Evolutionary conservation across 1,284 basidiomycete species (phyloP), one percentile per base, ranked within the genome.

Genomic region (Puccinia hordei): DNA sequence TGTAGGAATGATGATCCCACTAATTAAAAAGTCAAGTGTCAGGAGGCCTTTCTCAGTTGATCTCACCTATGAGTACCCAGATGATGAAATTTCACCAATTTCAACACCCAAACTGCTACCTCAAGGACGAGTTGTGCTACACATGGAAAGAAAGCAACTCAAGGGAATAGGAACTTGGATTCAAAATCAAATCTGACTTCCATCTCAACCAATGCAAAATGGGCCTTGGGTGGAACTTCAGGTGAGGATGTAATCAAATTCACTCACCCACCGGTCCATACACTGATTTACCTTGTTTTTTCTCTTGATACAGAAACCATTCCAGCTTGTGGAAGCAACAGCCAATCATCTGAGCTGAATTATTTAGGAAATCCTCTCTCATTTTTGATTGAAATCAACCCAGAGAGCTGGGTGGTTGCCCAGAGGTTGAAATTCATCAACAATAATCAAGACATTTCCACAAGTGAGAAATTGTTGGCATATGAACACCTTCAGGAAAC

Each of bases 371-470:
- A 44, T 3, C 63, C 63, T 15, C 41, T 66, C 8, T 6, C 63
- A 2, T 9, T 6, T 4, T 41, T 13, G 30, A 41, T 66, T 1
- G 8, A 66, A 1, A 66, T 66, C 5, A 66, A 66, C 38, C 38
- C 35, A 5, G 19, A 41, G 2, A 19, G 17, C 15, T 66, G 63
- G 63, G 1, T 66, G 24, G 41, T 66, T 27, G 9, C 63, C 5
- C 63, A 66, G n/a, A 41, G 63, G 63, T 1, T 66, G n/a, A 66
- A 66, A n/a, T 66, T 66, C 8, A 41, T 44, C 63, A 66, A 44
- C 19, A 8, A 1, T 10, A 30, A 66, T 22, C 4, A 15, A 35
- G 30, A 30, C n/a, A 33, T 15, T 33, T 8, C 24, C 24, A 10
- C n/a, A 8, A 15, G 53, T 12, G 12, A 6, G 30, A 8, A 66